Percentiles rank a stretch among this genome's conserved stretches.
Evolutionary conservation across 1,284 basidiomycete species (phyloP).

Genomic region (Ganoderma sinense): DNA sequence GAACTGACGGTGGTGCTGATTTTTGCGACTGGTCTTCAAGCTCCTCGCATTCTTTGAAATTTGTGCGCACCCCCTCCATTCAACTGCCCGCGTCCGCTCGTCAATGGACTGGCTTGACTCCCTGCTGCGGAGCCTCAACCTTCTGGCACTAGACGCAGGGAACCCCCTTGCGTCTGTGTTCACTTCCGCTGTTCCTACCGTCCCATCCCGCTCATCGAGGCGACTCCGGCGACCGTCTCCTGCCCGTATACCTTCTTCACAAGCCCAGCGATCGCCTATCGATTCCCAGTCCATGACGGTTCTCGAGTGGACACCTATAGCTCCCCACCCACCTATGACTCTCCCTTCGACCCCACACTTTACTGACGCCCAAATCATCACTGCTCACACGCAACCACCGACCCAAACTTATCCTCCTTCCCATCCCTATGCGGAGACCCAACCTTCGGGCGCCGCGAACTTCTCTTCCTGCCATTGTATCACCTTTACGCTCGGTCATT

Average conservation of each 20-base stretch:
- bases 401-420: not conserved
- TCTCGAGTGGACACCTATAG: constrained; percentile 1
- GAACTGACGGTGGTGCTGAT: not conserved
- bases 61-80: constrained; percentile 69
- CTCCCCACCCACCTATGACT: not conserved
- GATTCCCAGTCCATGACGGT: not conserved
- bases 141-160: constrained; percentile 56
- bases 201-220: constrained; percentile 6
- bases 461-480: constrained; percentile 54
- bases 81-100: constrained; percentile 59
- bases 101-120: constrained; percentile 68
- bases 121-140: constrained; percentile 65
- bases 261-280: not conserved
- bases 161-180: constrained; percentile 55
- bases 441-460: not conserved
- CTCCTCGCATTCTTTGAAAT: constrained; percentile 75
- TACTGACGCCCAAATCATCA: not conserved
- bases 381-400: not conserved
- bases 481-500: constrained; percentile 56
- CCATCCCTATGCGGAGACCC: not conserved
- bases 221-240: not conserved
- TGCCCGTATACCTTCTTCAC: not conserved
- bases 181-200: constrained; percentile 49
- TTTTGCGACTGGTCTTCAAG: constrained; percentile 42
- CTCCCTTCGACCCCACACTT: not conserved